Percentiles rank a stretch among this genome's conserved stretches.
Conservation (phyloP, 2,329 filamentous ascomycete species). For the Diaporthe batatas region DNA sequence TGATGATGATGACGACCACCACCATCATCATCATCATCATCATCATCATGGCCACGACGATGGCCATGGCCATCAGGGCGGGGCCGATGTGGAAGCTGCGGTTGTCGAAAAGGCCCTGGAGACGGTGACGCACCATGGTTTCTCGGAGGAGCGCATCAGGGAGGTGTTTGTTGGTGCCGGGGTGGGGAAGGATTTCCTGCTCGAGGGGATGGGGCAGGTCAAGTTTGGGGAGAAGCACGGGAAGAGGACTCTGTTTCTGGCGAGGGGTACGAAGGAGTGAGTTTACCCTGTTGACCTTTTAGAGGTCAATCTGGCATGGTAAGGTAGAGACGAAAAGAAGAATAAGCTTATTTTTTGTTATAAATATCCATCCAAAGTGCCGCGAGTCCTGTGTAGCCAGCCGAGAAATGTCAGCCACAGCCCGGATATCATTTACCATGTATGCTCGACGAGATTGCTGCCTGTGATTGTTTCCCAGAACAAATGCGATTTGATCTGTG, state of each 20-base stretch:
- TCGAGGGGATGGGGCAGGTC: constrained; percentile 59
- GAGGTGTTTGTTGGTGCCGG: constrained; percentile 75
- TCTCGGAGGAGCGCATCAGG: constrained; percentile 70
- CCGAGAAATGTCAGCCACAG: no score
- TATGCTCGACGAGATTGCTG: neutral
- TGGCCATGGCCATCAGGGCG: neutral
- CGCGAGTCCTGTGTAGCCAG: neutral
- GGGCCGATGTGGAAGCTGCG: neutral
- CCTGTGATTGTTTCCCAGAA: neutral
- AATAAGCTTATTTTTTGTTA: no score
- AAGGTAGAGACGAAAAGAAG: neutral
- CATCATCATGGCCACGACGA: neutral
- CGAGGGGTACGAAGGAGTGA: constrained; percentile 60
- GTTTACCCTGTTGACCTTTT: neutral
- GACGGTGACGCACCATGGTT: constrained; percentile 76
- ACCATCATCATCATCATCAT: neutral
- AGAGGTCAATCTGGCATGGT: neutral
- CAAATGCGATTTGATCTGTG: neutral
- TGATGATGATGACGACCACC: neutral
- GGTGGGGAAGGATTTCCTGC: constrained; percentile 66
- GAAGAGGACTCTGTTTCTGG: constrained; percentile 63
- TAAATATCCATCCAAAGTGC: no score
- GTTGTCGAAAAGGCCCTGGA: constrained; percentile 47
- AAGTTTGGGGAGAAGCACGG: constrained; percentile 44
- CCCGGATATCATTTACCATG: neutral